phyloP scores from a whole-genome alignment of 345 rosid species.

The Moringa oleifera region DNA sequence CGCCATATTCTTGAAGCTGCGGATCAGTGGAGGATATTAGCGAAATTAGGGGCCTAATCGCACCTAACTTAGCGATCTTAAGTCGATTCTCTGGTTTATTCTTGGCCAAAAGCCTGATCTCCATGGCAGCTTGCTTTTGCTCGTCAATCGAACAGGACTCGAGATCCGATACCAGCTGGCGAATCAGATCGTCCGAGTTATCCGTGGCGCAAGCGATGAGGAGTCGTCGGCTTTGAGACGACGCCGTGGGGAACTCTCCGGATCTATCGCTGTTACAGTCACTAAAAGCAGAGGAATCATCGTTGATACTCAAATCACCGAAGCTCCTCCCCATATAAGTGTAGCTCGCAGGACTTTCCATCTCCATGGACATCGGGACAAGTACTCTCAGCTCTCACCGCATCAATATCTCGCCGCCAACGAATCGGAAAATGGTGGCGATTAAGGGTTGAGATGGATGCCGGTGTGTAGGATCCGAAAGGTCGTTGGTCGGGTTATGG shows the following conservation, averaged over 20 bases:
- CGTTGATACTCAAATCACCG: conserved; percentile 33
- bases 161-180: conserved; percentile 64
- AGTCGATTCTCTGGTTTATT: conserved; percentile 81
- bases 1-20: conserved; percentile 87
- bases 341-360: conserved; percentile 31
- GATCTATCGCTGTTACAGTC: conserved; percentile 95
- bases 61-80: conserved; percentile 80
- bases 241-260: conserved; percentile 69
- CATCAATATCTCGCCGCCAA: conserved; percentile 14
- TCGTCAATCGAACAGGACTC: conserved; percentile 72
- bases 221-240: conserved; percentile 61
- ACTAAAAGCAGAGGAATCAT: conserved; percentile 72
- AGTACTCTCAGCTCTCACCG: neutral
- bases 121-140: conserved; percentile 96
- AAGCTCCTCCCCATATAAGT: conserved; percentile 42
- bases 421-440: neutral
- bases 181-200: conserved; percentile 60
- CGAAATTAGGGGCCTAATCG: conserved; percentile 68
- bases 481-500: neutral
- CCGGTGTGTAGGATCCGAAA: conserved; percentile 2
- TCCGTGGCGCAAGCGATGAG: conserved; percentile 65
- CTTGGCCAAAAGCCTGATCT: conserved; percentile 84
- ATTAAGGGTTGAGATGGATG: neutral
- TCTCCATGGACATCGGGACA: conserved; percentile 30
- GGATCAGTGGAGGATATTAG: conserved; percentile 61